phyloP scores from a whole-genome alignment of 164 flowering plant species.

The Cinnamomum micranthum region DNA sequence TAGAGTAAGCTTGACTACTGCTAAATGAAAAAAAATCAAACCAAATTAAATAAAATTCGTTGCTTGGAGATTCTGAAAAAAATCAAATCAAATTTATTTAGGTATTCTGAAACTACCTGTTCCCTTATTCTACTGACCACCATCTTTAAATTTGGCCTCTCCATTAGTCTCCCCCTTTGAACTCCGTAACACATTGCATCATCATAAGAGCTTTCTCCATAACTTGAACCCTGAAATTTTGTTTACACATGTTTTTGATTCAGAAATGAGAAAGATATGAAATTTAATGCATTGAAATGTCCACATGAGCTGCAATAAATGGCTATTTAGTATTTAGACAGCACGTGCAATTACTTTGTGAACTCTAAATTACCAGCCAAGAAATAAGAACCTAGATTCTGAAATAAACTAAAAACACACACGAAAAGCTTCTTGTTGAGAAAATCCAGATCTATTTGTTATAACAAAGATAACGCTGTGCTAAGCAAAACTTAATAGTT shows the following conservation, averaged over 20 bases:
- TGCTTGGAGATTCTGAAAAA: neutral
- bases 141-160: conserved; percentile 47
- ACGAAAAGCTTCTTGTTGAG: too few species aligned
- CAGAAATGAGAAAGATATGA: neutral
- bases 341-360: neutral
- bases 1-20: too few species aligned
- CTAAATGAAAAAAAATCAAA: neutral
- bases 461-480: neutral
- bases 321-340: too few species aligned
- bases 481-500: neutral
- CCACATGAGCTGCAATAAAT: neutral
- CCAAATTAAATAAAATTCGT: neutral
- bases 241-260: neutral
- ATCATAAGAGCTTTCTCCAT: conserved; percentile 28
- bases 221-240: conserved; percentile 29
- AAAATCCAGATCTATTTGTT: neutral
- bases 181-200: conserved; percentile 13
- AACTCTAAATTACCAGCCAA: neutral
- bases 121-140: conserved; percentile 58
- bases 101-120: conserved; percentile 43
- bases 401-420: neutral
- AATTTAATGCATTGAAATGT: too few species aligned
- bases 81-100: neutral
- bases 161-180: conserved; percentile 17
- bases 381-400: neutral